These are phyloP conservation scores for Noccaea bulbosa DNA, from an alignment of 345 rosid species.

Conservation along the genomic window DNA sequence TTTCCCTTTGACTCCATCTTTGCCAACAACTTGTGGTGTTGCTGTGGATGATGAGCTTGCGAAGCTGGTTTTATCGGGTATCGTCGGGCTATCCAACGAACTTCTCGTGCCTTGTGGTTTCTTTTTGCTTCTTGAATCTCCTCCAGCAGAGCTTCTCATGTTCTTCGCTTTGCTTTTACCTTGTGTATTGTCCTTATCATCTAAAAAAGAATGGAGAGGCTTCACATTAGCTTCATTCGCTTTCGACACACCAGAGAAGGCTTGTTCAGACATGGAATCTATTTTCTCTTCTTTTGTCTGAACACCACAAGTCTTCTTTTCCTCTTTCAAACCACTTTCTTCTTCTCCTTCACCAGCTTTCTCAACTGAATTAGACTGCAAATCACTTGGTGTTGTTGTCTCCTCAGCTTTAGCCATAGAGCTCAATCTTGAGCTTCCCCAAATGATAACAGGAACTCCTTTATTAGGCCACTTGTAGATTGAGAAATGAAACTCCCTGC, in stretches of 20 bases:
- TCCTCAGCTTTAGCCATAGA: slow-evolving; percentile 46
- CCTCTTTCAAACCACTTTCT: slow-evolving; percentile 12
- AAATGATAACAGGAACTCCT: slow-evolving; percentile 55
- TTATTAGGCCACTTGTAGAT: slow-evolving; percentile 92
- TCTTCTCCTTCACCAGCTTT: slow-evolving; percentile 4
- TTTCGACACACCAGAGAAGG: slow-evolving; percentile 38
- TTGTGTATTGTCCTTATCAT: slow-evolving; percentile 35
- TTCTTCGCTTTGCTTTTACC: slow-evolving; percentile 49
- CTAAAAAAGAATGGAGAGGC: slow-evolving; percentile 41
- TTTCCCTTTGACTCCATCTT: slow-evolving; percentile 57
- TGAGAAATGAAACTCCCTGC: slow-evolving; percentile 76
- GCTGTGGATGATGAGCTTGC: slow-evolving; percentile 39
- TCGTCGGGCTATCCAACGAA: slow-evolving; percentile 36
- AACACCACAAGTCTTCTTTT: slow-evolving; percentile 22
- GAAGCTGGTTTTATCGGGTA: slow-evolving; percentile 42
- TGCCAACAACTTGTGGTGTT: slow-evolving; percentile 43
- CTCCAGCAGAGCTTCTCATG: slow-evolving; percentile 38
- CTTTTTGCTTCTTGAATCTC: slow-evolving; percentile 46
- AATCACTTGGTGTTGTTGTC: neutral
- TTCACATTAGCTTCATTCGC: slow-evolving; percentile 43
- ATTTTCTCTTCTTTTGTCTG: slow-evolving; percentile 36
- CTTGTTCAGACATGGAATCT: slow-evolving; percentile 29
- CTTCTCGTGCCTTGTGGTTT: slow-evolving; percentile 45
- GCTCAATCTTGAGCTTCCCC: slow-evolving; percentile 51
- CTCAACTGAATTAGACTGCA: slow-evolving; percentile 6